Conservation (phyloP, 768 basidiomycete species). For the Xerocomus brunneocitrinus region DNA sequence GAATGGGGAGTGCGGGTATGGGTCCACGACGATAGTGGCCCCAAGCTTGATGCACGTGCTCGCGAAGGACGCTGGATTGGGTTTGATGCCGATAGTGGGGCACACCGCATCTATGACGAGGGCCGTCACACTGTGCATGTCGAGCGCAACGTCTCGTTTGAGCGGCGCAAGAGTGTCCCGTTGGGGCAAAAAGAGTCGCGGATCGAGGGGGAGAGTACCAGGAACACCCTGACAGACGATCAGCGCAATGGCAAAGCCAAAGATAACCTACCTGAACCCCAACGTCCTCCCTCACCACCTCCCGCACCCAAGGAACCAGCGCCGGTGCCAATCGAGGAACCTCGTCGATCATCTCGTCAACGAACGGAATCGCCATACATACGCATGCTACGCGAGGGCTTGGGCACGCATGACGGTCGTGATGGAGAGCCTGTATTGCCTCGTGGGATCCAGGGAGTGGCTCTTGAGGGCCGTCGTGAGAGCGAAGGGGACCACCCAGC, state of each 20-base stretch:
- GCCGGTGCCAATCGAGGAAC: neutral
- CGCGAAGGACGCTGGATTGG: neutral
- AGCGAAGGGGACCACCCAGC: neutral
- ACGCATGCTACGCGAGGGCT: neutral
- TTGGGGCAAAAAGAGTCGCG: neutral
- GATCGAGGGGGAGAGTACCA: too few relatives aligned
- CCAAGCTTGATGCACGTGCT: too few relatives aligned
- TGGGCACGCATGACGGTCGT: too few relatives aligned
- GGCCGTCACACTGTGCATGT: neutral
- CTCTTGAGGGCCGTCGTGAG: neutral
- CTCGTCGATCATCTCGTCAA: neutral
- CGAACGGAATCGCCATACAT: neutral
- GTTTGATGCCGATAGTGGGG: neutral
- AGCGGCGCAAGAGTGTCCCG: neutral
- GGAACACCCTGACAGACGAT: too few relatives aligned
- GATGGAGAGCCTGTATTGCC: neutral
- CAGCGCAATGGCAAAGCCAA: too few relatives aligned
- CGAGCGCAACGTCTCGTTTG: neutral
- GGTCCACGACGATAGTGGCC: too few relatives aligned
- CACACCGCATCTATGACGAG: neutral
- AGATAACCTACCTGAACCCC: too few relatives aligned
- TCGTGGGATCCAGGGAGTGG: neutral
- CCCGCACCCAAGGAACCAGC: neutral
- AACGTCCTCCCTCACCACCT: neutral
- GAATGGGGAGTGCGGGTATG: too few relatives aligned